Evolutionary conservation across 192 early-diverging fungal genomes (phyloP).

Genomic region (Linnemannia hyalina): DNA sequence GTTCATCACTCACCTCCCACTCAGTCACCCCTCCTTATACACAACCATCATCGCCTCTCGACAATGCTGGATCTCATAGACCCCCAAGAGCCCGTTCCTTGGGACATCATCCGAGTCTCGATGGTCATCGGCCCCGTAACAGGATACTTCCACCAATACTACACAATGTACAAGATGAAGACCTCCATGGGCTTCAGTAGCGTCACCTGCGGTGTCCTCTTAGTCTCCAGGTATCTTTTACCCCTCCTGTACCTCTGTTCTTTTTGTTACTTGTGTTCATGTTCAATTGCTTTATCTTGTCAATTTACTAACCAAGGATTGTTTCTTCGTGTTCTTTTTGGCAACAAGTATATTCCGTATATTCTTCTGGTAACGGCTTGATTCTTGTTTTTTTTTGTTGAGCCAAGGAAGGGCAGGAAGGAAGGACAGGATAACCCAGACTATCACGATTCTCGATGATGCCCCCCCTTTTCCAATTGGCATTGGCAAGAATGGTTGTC

Average conservation of each 20-base stretch:
- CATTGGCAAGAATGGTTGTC: neutral
- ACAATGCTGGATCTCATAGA: conserved; percentile 29
- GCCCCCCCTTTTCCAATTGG: neutral
- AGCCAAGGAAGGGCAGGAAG: neutral
- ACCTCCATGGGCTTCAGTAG: conserved; percentile 68
- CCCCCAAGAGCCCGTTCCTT: conserved; percentile 39
- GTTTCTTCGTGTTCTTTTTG: neutral
- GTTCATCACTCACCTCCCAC: neutral
- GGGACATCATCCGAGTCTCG: conserved; percentile 57
- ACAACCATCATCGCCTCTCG: neutral
- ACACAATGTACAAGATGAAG: conserved; percentile 57
- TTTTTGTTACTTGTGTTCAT: neutral
- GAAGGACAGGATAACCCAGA: neutral
- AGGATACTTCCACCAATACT: conserved; percentile 71
- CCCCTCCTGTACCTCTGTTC: neutral
- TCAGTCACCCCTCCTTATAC: neutral
- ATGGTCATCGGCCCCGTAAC: conserved; percentile 71
- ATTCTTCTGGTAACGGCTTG: conserved; percentile 42
- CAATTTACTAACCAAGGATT: neutral
- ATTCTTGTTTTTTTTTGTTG: neutral
- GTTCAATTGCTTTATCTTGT: neutral
- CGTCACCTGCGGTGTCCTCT: conserved; percentile 67
- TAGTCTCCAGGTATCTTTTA: conserved; percentile 61
- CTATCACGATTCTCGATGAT: conserved; percentile 4
- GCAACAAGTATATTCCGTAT: conserved; percentile 40